Evolutionary conservation across 495 filamentous ascomycete genomes (phyloP).

Genomic region (Platismatia glauca): DNA sequence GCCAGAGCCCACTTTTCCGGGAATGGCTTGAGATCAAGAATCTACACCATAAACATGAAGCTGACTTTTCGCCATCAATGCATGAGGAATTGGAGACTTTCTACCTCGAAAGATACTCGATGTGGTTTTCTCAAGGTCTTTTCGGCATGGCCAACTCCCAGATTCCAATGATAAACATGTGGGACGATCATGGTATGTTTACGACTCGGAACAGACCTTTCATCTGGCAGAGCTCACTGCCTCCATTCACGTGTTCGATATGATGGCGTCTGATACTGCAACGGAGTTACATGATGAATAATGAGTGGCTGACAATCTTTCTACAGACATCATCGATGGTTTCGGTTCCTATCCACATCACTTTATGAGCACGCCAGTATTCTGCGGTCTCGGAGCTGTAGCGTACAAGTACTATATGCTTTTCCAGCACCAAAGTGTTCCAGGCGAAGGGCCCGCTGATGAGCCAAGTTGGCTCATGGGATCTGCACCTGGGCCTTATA

Average conservation of each 20-base stretch:
- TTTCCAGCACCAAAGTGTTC: conserved; percentile 89
- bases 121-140: conserved; percentile 92
- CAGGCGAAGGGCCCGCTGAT: conserved; percentile 63
- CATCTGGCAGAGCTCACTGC: neutral
- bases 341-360: conserved; percentile 88
- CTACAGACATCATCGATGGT: conserved; percentile 76
- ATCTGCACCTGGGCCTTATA: conserved; percentile 74
- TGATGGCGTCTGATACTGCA: neutral
- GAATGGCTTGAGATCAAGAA: conserved; percentile 81
- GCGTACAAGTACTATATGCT: conserved; percentile 98
- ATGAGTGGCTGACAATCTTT: neutral
- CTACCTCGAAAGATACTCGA: conserved; percentile 75
- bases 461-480: conserved; percentile 93
- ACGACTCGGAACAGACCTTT: neutral
- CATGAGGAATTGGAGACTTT: conserved; percentile 77
- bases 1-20: conserved; percentile 62
- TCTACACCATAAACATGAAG: conserved; percentile 63
- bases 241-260: neutral
- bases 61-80: conserved; percentile 64
- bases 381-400: conserved; percentile 77
- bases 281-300: neutral
- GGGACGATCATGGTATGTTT: conserved; percentile 72
- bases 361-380: conserved; percentile 86
- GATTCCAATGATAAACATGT: conserved; percentile 97
- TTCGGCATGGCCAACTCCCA: conserved; percentile 88